Evolutionary conservation across 208 protist species (phyloP).

Genomic region (Histomonas meleagridis): DNA sequence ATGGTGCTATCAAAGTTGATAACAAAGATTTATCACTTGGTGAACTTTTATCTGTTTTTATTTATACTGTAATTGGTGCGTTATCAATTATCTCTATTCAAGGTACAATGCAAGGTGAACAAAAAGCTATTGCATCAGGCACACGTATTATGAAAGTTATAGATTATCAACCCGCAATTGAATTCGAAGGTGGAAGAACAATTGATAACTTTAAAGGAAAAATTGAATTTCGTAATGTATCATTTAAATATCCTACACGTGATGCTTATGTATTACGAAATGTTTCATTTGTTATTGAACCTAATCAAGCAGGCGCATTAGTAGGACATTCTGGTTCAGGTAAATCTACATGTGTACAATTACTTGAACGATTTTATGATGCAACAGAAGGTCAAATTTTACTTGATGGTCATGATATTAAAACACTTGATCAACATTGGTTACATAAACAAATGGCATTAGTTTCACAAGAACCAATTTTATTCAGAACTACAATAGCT

Average conservation of each 20-base stretch:
- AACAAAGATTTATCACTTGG: not conserved
- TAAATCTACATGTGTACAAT: constrained; percentile 46
- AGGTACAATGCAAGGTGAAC: not conserved
- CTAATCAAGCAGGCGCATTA: constrained; percentile 39
- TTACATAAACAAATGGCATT: constrained; percentile 46
- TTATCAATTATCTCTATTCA: not conserved
- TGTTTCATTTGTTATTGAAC: constrained; percentile 39
- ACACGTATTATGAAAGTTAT: not conserved
- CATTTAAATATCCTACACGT: not conserved
- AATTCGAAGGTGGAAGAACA: not conserved
- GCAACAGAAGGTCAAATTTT: not conserved
- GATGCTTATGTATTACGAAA: constrained; percentile 11
- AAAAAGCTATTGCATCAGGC: not conserved
- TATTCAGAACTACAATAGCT: constrained; percentile 79
- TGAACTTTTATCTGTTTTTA: not conserved
- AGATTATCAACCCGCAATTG: not conserved
- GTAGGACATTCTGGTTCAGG: constrained; percentile 40
- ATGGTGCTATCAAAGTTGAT: not conserved
- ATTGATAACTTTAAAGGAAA: not conserved
- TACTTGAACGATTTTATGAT: constrained; percentile 74
- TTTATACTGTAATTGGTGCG: not conserved
- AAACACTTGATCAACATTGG: not conserved
- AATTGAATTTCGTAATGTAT: not conserved
- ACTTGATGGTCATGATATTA: not conserved
- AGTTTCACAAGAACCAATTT: constrained; percentile 78